Evolutionary conservation across 306 rosid genomes (phyloP).

Genomic region (Lagenaria siceraria): DNA sequence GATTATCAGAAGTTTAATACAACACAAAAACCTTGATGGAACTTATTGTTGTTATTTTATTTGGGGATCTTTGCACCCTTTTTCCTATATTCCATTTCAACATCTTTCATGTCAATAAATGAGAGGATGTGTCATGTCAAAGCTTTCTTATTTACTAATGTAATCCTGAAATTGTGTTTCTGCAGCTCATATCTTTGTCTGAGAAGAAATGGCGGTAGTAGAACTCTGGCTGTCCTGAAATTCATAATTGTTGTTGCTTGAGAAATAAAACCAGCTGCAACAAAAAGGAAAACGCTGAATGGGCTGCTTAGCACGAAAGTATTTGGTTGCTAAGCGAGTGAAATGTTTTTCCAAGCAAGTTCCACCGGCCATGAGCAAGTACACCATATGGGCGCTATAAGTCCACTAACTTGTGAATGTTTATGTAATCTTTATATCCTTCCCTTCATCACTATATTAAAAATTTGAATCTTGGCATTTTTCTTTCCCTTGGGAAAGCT

Average conservation of each 20-base stretch:
- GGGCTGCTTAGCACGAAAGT: background rate
- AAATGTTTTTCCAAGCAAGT: background rate
- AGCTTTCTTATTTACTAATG: background rate
- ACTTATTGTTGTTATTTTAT: background rate
- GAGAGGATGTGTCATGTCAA: background rate
- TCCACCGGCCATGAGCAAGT: background rate
- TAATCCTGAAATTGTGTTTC: slow-evolving; percentile 20
- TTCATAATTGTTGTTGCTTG: background rate
- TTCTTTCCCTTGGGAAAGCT: slow-evolving; percentile 7
- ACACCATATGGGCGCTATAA: background rate
- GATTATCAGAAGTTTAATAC: background rate
- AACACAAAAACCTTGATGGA: background rate
- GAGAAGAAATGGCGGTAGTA: slow-evolving; percentile 62
- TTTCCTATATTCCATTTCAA: background rate
- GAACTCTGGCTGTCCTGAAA: background rate
- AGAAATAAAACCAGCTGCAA: slow-evolving; percentile 3
- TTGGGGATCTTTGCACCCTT: background rate
- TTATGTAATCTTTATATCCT: slow-evolving; percentile 6
- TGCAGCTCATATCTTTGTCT: slow-evolving; percentile 68
- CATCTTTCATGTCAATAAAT: background rate
- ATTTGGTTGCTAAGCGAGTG: background rate
- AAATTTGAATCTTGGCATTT: slow-evolving; percentile 6
- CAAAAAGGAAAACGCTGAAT: background rate
- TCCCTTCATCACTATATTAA: background rate
- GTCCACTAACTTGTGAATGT: slow-evolving; percentile 1